Evolutionary conservation across 2,329 filamentous ascomycete species (phyloP), one percentile per base, ranked within the genome.

Genomic region (Aspergillus aculeatus): DNA sequence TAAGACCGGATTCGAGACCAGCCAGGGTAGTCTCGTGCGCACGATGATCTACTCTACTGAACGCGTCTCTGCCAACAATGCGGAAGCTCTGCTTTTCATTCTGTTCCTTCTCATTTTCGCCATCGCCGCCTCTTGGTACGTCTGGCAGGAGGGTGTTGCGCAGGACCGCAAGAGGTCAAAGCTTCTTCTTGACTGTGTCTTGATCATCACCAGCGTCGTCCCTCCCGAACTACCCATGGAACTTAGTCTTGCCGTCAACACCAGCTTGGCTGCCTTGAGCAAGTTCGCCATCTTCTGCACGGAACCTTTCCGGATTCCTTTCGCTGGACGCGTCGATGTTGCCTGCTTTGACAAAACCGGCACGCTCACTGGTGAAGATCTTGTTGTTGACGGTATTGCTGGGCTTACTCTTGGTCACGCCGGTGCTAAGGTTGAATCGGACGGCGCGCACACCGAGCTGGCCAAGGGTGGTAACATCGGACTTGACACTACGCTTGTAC

Each of bases 41-140:
- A 99, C 95, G 67, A 99, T 99, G 95, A 99, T 99, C 71, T 99
- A 96, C 81, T 97, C 96, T 1, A 99, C 95, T 1, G 95, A 99
- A 77, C 92, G 94, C 66, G 94, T 99, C 24, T 98, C 94, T n/a
- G 95, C 95, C 68, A 97, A 97, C 80, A 98, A 99, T 72, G 88
- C 89, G 49, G 95, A 99, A 78, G 95, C 95, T 1, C 81, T 99
- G n/a, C 84, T 96, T 62, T 99, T 99, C 81, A 99, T 99, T 66
- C 84, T 99, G 61, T 99, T 99, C 83, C 84, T 99, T 29, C 85
- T 96, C 57, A 86, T 98, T 69, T 99, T 99, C 79, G 96, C 96
- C 69, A 86, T 99, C 74, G 96, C 95, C 58, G 95, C 95, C 55
- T 96, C 95, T 12, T 97, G 95, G 93, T 99, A 99, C 75, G 95